phyloP scores from a whole-genome alignment of 306 rosid species.

The Gastrolobium villosum region DNA sequence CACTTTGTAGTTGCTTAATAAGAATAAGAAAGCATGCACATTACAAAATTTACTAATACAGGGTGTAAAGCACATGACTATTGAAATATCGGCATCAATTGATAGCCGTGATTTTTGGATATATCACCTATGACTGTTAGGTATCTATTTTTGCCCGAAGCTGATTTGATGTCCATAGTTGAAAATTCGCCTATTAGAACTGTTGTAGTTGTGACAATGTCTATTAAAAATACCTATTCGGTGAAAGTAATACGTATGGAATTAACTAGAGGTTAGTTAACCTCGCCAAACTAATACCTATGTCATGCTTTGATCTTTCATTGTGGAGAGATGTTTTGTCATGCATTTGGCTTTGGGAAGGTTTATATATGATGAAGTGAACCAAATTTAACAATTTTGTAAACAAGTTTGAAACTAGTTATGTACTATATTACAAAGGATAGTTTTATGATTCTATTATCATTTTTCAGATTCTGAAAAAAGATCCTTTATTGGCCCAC shows the following conservation, averaged over 20 bases:
- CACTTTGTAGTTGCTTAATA: slow-evolving; percentile 53
- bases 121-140: slow-evolving; percentile 27
- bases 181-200: slow-evolving; percentile 31
- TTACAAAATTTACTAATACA: slow-evolving; percentile 16
- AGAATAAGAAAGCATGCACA: slow-evolving; percentile 47
- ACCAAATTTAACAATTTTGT: too few species aligned
- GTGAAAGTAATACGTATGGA: slow-evolving; percentile 29
- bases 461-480: too few species aligned
- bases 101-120: too few species aligned
- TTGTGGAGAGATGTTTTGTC: too few species aligned
- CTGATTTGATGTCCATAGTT: slow-evolving; percentile 59
- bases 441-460: too few species aligned
- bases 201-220: slow-evolving; percentile 33
- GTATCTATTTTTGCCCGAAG: slow-evolving; percentile 34
- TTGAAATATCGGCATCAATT: slow-evolving; percentile 23
- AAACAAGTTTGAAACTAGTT: too few species aligned
- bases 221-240: slow-evolving; percentile 5
- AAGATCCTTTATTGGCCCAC: too few species aligned
- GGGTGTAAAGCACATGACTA: slow-evolving; percentile 23
- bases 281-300: slow-evolving; percentile 32
- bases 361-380: too few species aligned
- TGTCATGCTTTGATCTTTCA: too few species aligned
- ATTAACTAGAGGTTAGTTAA: background rate
- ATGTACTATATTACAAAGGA: too few species aligned
- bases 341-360: too few species aligned